Evolutionary conservation across 1,284 basidiomycete species (phyloP).

Genomic region (Paramarasmius palmivorus): DNA sequence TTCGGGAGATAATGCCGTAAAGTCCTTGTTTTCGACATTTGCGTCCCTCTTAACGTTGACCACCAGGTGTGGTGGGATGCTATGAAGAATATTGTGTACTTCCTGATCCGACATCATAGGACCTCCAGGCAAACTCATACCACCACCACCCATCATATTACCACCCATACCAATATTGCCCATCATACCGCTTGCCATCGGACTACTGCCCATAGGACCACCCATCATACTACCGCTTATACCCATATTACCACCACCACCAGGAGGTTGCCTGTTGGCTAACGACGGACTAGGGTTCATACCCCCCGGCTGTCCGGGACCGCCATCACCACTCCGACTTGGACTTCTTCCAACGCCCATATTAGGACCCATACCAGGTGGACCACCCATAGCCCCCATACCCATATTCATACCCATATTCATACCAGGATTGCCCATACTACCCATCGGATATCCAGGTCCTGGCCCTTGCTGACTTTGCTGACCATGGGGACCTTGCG

Average conservation of each 20-base stretch:
- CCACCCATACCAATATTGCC: background rate
- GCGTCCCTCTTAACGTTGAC: slow-evolving; percentile 43
- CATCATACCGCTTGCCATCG: background rate
- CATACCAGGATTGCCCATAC: background rate
- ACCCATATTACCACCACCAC: slow-evolving; percentile 18
- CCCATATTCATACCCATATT: too few relatives aligned
- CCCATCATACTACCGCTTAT: background rate
- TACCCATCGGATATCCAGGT: slow-evolving; percentile 15
- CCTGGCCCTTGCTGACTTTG: slow-evolving; percentile 32
- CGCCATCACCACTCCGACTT: slow-evolving; percentile 47
- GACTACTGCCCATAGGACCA: slow-evolving; percentile 28
- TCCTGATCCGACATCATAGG: slow-evolving; percentile 21
- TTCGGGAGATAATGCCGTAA: slow-evolving; percentile 36
- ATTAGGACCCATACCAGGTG: slow-evolving; percentile 24
- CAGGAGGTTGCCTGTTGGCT: too few relatives aligned
- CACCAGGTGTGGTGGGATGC: slow-evolving; percentile 34
- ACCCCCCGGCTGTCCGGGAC: slow-evolving; percentile 40
- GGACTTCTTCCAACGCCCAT: slow-evolving; percentile 43
- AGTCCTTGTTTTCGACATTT: slow-evolving; percentile 51
- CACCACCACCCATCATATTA: slow-evolving; percentile 8
- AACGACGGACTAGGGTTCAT: too few relatives aligned
- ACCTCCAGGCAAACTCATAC: background rate
- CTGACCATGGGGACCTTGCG: slow-evolving; percentile 8
- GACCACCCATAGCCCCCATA: too few relatives aligned
- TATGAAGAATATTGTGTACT: slow-evolving; percentile 34